Evolutionary conservation across 306 rosid genomes (phyloP).

Genomic region (Alnus glutinosa): DNA sequence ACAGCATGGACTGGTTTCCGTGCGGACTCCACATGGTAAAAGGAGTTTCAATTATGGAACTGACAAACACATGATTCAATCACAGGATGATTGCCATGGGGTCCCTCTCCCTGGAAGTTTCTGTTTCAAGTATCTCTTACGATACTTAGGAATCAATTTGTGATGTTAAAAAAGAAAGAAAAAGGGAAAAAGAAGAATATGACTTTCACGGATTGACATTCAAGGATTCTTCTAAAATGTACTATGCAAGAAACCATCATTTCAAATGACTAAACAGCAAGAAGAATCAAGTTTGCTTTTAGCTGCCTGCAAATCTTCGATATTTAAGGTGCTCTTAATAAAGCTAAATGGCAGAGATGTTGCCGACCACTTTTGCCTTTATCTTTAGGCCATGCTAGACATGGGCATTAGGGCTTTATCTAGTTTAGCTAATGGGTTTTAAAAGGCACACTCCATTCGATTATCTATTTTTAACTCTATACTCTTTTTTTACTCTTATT

Average conservation of each 20-base stretch:
- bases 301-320: neutral
- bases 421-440: too few species aligned
- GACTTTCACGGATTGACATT: neutral
- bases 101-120: neutral
- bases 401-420: neutral
- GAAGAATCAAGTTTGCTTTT: neutral
- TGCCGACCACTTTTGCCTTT: neutral
- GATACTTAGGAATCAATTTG: neutral
- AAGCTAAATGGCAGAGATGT: neutral
- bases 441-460: too few species aligned
- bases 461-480: too few species aligned
- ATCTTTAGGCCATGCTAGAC: neutral
- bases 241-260: neutral
- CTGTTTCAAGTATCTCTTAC: neutral
- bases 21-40: neutral
- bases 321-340: neutral
- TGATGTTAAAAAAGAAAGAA: neutral
- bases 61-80: neutral
- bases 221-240: neutral
- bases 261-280: neutral
- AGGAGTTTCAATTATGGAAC: neutral
- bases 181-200: neutral
- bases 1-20: too few species aligned
- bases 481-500: too few species aligned
- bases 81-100: neutral